Conservation (phyloP, 371 early-diverging fungal species). For the Mucor piriformis region DNA sequence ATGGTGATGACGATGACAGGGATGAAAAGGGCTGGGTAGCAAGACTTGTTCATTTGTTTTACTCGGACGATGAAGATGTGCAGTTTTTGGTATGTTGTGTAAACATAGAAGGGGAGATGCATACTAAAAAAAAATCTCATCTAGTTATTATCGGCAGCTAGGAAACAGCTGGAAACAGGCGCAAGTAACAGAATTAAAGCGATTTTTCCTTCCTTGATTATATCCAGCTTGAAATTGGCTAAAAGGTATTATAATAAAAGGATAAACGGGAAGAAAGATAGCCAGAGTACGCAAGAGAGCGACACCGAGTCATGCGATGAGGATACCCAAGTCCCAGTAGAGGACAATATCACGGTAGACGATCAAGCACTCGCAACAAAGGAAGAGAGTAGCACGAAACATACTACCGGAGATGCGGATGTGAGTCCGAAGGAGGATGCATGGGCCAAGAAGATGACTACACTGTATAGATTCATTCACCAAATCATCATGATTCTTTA, state of each 20-base stretch:
- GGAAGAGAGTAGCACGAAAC: background rate
- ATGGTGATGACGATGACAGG: constrained; percentile 15
- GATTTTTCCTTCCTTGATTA: constrained; percentile 85
- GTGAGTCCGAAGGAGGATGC: constrained; percentile 48
- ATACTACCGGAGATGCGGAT: background rate
- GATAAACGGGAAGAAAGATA: background rate
- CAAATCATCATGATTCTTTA: constrained; percentile 72
- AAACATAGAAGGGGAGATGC: background rate
- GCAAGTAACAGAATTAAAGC: constrained; percentile 83
- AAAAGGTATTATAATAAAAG: constrained; percentile 40
- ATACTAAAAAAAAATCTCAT: background rate
- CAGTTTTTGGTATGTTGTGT: constrained; percentile 68
- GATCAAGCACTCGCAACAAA: too few relatives aligned
- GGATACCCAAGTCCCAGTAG: too few relatives aligned
- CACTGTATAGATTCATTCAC: constrained; percentile 77
- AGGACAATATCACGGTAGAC: too few relatives aligned
- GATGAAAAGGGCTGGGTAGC: constrained; percentile 61
- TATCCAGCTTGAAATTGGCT: constrained; percentile 75
- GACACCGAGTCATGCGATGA: too few relatives aligned
- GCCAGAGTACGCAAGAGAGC: background rate
- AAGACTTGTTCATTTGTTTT: constrained; percentile 81
- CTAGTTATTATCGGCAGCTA: constrained; percentile 72
- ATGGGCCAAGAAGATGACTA: constrained; percentile 66
- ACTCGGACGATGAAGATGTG: constrained; percentile 66
- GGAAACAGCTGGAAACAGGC: constrained; percentile 76